A percentile compares a stretch with the other conserved stretches of the same genome.
These are phyloP conservation scores for Termitomyces sp. DNA, from an alignment of 768 basidiomycete genomes.

Conservation along the genomic window DNA sequence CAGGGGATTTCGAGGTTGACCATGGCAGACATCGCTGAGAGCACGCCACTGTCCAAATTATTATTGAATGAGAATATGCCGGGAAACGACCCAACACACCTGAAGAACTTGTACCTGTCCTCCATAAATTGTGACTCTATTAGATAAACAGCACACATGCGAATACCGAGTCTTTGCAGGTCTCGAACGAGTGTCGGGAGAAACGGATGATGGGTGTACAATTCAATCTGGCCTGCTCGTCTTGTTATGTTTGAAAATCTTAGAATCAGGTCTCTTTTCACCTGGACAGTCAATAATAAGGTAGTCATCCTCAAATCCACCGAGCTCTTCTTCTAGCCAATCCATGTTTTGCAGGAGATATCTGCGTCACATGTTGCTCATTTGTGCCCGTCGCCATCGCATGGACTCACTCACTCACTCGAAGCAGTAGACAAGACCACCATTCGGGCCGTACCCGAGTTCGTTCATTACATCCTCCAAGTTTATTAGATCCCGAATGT, in stretches of 20 bases:
- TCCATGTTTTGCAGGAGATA: slow-evolving; percentile 97
- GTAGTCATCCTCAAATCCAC: slow-evolving; percentile 94
- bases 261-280: slow-evolving; percentile 22
- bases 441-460: slow-evolving; percentile 93
- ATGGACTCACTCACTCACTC: slow-evolving; percentile 76
- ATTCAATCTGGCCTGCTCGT: slow-evolving; percentile 85
- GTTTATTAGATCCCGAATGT: slow-evolving; percentile 90
- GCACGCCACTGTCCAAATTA: slow-evolving; percentile 61
- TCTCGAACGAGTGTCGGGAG: slow-evolving; percentile 84
- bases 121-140: slow-evolving; percentile 99
- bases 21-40: slow-evolving; percentile 99
- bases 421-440: slow-evolving; percentile 96
- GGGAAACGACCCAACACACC: slow-evolving; percentile 32
- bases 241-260: not conserved
- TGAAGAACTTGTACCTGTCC: slow-evolving; percentile 97
- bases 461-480: slow-evolving; percentile 96
- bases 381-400: not conserved
- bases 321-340: slow-evolving; percentile 96
- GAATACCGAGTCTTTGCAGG: slow-evolving; percentile 69
- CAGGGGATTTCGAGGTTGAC: slow-evolving; percentile 95
- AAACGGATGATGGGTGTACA: slow-evolving; percentile 98
- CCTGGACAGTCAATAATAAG: slow-evolving; percentile 90
- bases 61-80: not conserved
- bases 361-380: slow-evolving; percentile 34
- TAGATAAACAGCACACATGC: slow-evolving; percentile 86